Conservation (phyloP, 345 rosid species). For the Lumnitzera littorea region DNA sequence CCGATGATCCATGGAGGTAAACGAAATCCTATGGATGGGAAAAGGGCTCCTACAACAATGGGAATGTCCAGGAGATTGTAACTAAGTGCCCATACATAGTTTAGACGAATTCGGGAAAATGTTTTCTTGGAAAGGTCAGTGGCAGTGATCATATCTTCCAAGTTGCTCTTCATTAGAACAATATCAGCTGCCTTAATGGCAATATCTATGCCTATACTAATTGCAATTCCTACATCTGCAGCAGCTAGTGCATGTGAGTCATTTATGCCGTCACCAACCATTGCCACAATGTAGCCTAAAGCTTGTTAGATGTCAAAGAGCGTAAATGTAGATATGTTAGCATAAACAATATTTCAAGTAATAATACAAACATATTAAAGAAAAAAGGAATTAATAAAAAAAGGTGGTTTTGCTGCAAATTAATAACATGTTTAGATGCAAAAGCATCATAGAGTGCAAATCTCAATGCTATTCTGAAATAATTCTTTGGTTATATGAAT, state of each 20-base stretch:
- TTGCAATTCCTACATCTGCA: slow-evolving; percentile 35
- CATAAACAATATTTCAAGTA: too few species aligned
- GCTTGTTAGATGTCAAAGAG: too few species aligned
- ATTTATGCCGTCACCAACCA: slow-evolving; percentile 39
- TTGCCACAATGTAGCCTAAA: slow-evolving; percentile 22
- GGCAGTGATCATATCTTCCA: slow-evolving; percentile 33
- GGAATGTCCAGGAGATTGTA: slow-evolving; percentile 30
- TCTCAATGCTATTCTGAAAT: too few species aligned
- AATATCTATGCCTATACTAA: slow-evolving; percentile 31
- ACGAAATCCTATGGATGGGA: slow-evolving; percentile 15
- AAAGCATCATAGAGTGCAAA: too few species aligned
- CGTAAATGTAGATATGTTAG: too few species aligned
- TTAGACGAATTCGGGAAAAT: slow-evolving; percentile 23
- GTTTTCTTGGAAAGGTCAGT: slow-evolving; percentile 32
- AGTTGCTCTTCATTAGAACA: slow-evolving; percentile 31
- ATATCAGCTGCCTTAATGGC: slow-evolving; percentile 37
- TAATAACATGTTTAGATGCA: too few species aligned
- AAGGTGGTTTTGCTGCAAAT: too few species aligned
- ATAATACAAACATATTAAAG: too few species aligned
- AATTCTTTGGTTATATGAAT: too few species aligned
- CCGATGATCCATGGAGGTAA: slow-evolving; percentile 39
- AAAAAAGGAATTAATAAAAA: too few species aligned
- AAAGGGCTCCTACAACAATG: slow-evolving; percentile 24
- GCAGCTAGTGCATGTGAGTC: slow-evolving; percentile 35
- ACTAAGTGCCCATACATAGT: slow-evolving; percentile 29